These are phyloP conservation scores for Eleusine indica DNA, from an alignment of 176 grass and related monocot genomes.

Conservation along the genomic window DNA sequence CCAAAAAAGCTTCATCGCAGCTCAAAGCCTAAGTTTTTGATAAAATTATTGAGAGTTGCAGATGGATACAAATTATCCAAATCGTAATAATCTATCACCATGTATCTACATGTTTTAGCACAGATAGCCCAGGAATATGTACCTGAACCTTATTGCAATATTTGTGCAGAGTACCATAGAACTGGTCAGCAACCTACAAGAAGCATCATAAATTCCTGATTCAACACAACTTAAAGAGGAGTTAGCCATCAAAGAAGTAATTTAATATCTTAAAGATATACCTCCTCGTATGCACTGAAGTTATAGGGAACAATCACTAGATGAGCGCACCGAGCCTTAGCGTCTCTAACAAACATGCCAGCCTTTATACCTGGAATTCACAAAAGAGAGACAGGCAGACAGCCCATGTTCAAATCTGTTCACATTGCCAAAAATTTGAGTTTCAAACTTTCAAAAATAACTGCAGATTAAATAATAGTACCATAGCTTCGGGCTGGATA, in stretches of 20 bases:
- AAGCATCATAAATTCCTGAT: slow-evolving; percentile 35
- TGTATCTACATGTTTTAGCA: slow-evolving; percentile 5
- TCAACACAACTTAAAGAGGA: slow-evolving; percentile 13
- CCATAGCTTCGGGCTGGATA: slow-evolving; percentile 89
- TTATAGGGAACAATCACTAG: slow-evolving; percentile 84
- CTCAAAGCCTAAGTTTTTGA: slow-evolving; percentile 77
- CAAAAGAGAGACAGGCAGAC: slow-evolving; percentile 23
- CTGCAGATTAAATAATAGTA: slow-evolving; percentile 44
- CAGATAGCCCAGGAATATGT: slow-evolving; percentile 11
- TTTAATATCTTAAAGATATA: slow-evolving; percentile 42
- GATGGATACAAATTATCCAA: slow-evolving; percentile 10
- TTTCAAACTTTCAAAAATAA: background rate
- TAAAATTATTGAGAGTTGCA: slow-evolving; percentile 39
- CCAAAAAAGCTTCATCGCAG: slow-evolving; percentile 97
- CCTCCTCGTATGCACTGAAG: slow-evolving; percentile 91
- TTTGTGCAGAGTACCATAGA: slow-evolving; percentile 93
- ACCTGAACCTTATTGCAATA: slow-evolving; percentile 91
- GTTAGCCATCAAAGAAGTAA: slow-evolving; percentile 5
- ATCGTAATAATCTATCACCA: background rate
- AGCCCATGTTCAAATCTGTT: slow-evolving; percentile 29
- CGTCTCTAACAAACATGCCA: slow-evolving; percentile 95
- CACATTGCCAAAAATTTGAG: slow-evolving; percentile 24
- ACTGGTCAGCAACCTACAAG: slow-evolving; percentile 89
- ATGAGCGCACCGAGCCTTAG: slow-evolving; percentile 78
- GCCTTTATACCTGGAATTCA: slow-evolving; percentile 77